Evolutionary conservation across 257 asterid species (phyloP), one percentile per base, ranked within the genome.

Genomic region (Verbascum thapsus): DNA sequence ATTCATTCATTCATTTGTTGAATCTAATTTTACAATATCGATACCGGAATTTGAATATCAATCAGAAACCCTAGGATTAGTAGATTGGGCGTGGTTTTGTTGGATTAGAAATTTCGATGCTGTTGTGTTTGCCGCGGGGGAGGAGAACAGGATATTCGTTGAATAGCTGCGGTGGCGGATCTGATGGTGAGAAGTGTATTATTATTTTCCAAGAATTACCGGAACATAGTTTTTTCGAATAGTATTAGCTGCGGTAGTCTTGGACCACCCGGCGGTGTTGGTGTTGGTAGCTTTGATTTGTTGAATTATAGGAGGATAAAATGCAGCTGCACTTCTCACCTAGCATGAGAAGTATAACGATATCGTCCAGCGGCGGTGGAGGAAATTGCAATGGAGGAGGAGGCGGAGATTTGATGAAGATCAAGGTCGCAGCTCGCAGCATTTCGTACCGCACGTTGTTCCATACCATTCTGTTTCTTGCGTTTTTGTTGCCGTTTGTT

Each of bases 311-410:
- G 76, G 61, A 48, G 73, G 76, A 67, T 38, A 20, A 59, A 70
- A 94, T 94, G 99, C 98, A 90, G 98, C 98, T 94, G 92, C 98
- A 87, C 90, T 90, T 94, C 88, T 94, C 99, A 78, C 96, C 98
- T 82, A 86, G 96, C 92, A 94, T 90, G 97, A 88, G 98, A 90
- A 94, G 99, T 83, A 84, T 94, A 84, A 94, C 99, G 65, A 90
- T 94, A 83, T 92, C 88, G 17, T 78, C 97, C 70, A 78, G 88
- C 83, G 69, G 84, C 78, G 74, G 71, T 74, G 88, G 76, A 71
- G 81, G 82, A 64, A 75, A 67, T 69, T 72, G 78, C 53, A 77
- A 80, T 75, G 85, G 88, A 58, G 77, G 88, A 58, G 77, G 74
- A 49, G 74, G 78, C 53, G 81, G 81, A 57, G 96, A 90, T 76